Conservation (phyloP, 805 yeast genomes). For the Zygosaccharomyces rouxii region DNA sequence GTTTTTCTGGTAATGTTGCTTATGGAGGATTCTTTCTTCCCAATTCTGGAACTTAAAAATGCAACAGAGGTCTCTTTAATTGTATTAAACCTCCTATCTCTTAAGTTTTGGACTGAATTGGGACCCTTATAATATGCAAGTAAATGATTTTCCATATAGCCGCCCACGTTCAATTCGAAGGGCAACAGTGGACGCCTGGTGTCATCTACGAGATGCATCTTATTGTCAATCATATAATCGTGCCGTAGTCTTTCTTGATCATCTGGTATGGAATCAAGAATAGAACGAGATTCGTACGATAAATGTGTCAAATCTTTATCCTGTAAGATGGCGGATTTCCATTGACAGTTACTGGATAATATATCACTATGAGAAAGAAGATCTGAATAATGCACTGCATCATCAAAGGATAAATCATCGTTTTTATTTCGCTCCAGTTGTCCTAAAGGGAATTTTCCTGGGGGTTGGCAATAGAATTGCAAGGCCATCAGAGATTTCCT, state of each 20-base stretch:
- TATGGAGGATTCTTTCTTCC: background rate
- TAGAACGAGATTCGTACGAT: slow-evolving; percentile 12
- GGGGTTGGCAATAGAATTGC: slow-evolving; percentile 34
- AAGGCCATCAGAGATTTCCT: slow-evolving; percentile 44
- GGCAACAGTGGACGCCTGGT: slow-evolving; percentile 16
- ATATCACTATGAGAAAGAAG: slow-evolving; percentile 22
- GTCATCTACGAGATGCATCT: slow-evolving; percentile 20
- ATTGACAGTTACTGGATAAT: slow-evolving; percentile 9
- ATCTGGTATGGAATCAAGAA: slow-evolving; percentile 11
- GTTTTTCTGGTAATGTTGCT: slow-evolving; percentile 22
- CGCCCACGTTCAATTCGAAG: slow-evolving; percentile 23
- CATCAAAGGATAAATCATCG: background rate
- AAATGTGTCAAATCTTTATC: slow-evolving; percentile 24
- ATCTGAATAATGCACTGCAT: slow-evolving; percentile 10
- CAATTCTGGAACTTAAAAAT: slow-evolving; percentile 18
- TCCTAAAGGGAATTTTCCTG: slow-evolving; percentile 8
- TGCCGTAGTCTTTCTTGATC: slow-evolving; percentile 21
- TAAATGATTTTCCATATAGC: slow-evolving; percentile 8
- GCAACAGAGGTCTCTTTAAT: slow-evolving; percentile 14
- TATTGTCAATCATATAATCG: slow-evolving; percentile 31
- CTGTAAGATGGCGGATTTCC: slow-evolving; percentile 22
- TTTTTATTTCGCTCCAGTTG: background rate
- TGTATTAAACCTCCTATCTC: slow-evolving; percentile 3
- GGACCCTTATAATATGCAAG: background rate
- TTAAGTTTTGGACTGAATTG: background rate